Base-by-base conservation (phyloP, 331 rosid species). In the Rosa hybrid region DNA sequence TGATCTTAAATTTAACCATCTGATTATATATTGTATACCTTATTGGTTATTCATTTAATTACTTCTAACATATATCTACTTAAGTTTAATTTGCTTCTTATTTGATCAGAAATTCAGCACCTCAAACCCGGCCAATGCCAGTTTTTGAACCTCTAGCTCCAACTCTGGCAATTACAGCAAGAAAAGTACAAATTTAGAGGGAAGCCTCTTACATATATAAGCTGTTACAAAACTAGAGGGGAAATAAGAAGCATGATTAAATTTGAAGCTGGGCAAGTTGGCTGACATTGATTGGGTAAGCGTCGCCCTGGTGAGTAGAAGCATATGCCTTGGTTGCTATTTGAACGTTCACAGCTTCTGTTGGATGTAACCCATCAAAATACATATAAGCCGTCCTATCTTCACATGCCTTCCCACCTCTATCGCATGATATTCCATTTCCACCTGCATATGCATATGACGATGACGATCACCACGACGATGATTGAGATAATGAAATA, bases 311-410 rank as follows among this genome's bases (percentile, higher is more conserved):
- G 75, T 74, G 78, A 11, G 62, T 73, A 75, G 90, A 87, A 48
- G 53, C 63, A 78, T 44, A 87, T 8, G 87, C 90, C 76, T 85
- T 87, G 23, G 71, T 64, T 67, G 87, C 90, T 54, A 87, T 79
- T 53, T 76, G 78, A 49, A 81, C 6, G 73, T 86, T 88, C 23
- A 84, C 87, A 49, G 91, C 88, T 77, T 86, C 89, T 3, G 89
- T 88, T 65, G 91, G 89, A 83, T 88, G 91, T 50, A 88, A 77
- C 16, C 85, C 89, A 69, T 88, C 89, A 68, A 81, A 86, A 73
- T 68, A 88, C 27, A 88, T 83, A 50, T 83, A 69, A 10, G 21
- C 54, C 50, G 39, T 73, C 77, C 90, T 84, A 23, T 87, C 79
- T 49, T n/a, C 72, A 6, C 85, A 78, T 3, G 53, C 77, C 75